Evolutionary conservation across 768 basidiomycete species (phyloP).

Genomic region (Fibroporia radiculosa): DNA sequence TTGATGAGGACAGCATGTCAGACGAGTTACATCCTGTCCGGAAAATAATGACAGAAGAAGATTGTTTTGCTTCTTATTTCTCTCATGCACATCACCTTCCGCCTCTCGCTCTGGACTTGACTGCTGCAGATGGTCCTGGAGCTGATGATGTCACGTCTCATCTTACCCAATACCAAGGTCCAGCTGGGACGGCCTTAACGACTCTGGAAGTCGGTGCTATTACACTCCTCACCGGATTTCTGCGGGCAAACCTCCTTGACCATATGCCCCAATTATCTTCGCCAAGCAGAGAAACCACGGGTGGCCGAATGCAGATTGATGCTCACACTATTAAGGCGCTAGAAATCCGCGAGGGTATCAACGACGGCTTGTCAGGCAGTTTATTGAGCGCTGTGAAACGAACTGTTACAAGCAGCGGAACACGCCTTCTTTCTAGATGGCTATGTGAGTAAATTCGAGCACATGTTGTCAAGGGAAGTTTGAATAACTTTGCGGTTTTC

Average conservation of each 20-base stretch:
- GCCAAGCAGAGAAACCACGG: constrained; percentile 48
- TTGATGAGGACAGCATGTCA: constrained; percentile 35
- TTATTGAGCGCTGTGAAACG: constrained; percentile 68
- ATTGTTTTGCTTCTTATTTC: constrained; percentile 45
- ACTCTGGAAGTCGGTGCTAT: constrained; percentile 49
- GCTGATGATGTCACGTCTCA: constrained; percentile 19
- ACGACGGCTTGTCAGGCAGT: constrained; percentile 71
- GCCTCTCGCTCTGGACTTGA: no score
- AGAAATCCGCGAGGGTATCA: constrained; percentile 69
- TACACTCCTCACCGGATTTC: constrained; percentile 52
- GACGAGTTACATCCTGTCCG: constrained; percentile 39
- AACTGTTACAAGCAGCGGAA: constrained; percentile 72
- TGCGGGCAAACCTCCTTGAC: constrained; percentile 65
- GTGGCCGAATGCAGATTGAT: constrained; percentile 80
- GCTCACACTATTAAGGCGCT: constrained; percentile 84
- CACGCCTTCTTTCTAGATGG: constrained; percentile 67
- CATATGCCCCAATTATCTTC: constrained; percentile 59
- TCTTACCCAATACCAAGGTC: background rate
- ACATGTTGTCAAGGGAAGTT: background rate
- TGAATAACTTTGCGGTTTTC: constrained; percentile 5
- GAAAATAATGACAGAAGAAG: constrained; percentile 44
- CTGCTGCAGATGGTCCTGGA: background rate
- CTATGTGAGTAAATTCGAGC: constrained; percentile 48
- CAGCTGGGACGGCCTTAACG: constrained; percentile 14
- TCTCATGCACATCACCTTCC: constrained; percentile 5